Conservation (phyloP, 805 yeast genomes). For the Lipomyces mesembrius region DNA sequence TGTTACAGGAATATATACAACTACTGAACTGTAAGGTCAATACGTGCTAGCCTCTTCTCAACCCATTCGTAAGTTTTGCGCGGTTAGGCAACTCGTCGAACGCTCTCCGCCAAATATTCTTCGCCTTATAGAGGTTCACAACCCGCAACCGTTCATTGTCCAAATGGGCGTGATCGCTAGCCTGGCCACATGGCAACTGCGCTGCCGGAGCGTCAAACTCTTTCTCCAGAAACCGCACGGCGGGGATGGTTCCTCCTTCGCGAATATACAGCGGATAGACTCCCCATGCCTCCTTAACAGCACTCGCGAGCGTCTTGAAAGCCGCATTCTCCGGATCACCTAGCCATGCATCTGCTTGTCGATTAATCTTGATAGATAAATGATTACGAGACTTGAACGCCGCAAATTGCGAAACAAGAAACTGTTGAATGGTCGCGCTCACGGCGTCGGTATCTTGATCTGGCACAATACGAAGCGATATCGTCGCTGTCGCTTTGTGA, state of each 20-base stretch:
- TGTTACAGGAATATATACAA: background rate
- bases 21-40: background rate
- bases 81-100: slow-evolving; percentile 24
- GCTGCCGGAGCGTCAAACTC: slow-evolving; percentile 85
- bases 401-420: slow-evolving; percentile 55
- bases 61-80: background rate
- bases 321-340: slow-evolving; percentile 82
- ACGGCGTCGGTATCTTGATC: slow-evolving; percentile 72
- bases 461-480: slow-evolving; percentile 88
- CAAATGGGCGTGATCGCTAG: slow-evolving; percentile 91
- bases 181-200: slow-evolving; percentile 95
- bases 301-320: slow-evolving; percentile 66
- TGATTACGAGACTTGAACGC: slow-evolving; percentile 64
- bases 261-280: slow-evolving; percentile 69
- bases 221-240: slow-evolving; percentile 82
- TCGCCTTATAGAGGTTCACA: slow-evolving; percentile 73
- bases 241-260: slow-evolving; percentile 97
- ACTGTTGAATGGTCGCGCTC: slow-evolving; percentile 55
- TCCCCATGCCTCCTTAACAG: slow-evolving; percentile 73
- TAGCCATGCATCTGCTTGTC: slow-evolving; percentile 95
- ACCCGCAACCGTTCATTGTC: slow-evolving; percentile 84
- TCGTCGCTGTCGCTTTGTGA: slow-evolving; percentile 69
- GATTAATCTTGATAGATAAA: slow-evolving; percentile 63
- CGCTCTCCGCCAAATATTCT: slow-evolving; percentile 53
- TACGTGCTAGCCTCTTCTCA: background rate